phyloP scores from a whole-genome alignment of 495 filamentous ascomycete genomes.

The Cladorrhinum samala region DNA sequence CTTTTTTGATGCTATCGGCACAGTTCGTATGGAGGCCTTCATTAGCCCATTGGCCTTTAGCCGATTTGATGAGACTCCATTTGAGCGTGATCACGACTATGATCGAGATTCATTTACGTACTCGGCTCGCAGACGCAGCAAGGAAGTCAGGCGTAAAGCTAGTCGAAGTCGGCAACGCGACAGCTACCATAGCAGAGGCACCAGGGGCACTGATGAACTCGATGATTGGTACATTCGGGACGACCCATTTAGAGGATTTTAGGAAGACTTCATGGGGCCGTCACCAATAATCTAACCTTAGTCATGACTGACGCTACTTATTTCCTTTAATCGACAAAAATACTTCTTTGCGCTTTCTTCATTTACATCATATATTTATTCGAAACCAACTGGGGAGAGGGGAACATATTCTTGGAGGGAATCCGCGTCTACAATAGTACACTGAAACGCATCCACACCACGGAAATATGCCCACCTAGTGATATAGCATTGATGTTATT shows the following conservation, averaged over 20 bases:
- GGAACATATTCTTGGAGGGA: no score
- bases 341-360: no score
- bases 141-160: slow-evolving; percentile 43
- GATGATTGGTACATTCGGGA: slow-evolving; percentile 43
- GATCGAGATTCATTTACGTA: slow-evolving; percentile 41
- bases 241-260: slow-evolving; percentile 46
- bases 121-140: slow-evolving; percentile 39
- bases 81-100: slow-evolving; percentile 29
- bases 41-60: slow-evolving; percentile 52
- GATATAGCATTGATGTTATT: no score
- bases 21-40: slow-evolving; percentile 96
- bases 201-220: slow-evolving; percentile 35
- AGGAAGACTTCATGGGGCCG: slow-evolving; percentile 5
- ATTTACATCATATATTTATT: no score
- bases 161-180: slow-evolving; percentile 47
- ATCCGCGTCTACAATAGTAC: no score
- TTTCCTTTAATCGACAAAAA: neutral
- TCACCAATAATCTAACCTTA: neutral
- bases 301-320: slow-evolving; percentile 16
- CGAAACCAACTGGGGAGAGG: no score
- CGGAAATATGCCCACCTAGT: no score
- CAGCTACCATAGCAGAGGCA: slow-evolving; percentile 41
- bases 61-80: slow-evolving; percentile 38
- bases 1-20: slow-evolving; percentile 76
- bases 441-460: no score